Percentiles rank a stretch among this genome's conserved stretches.
Conservation (phyloP, 2,329 filamentous ascomycete genomes). For the Colletotrichum sp. region DNA sequence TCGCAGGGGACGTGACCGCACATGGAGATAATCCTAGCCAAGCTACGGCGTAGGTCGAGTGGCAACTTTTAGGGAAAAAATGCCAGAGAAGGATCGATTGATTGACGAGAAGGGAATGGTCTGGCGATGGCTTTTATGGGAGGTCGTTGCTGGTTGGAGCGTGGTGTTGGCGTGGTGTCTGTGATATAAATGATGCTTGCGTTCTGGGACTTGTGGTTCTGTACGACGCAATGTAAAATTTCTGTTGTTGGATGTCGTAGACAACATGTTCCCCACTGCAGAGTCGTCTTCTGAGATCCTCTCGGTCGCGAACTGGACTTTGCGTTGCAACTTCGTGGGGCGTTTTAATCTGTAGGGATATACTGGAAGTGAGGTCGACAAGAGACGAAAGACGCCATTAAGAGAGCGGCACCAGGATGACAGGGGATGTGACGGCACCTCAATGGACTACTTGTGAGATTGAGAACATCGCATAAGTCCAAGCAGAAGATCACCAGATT, state of each 20-base stretch:
- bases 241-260: too few species aligned
- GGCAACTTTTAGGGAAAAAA: too few species aligned
- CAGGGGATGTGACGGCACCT: rapidly evolving
- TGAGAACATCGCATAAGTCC: background rate
- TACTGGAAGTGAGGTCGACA: background rate
- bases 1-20: too few species aligned
- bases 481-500: background rate
- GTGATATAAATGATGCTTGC: background rate
- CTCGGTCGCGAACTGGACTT: background rate
- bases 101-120: too few species aligned
- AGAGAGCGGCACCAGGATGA: background rate
- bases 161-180: too few species aligned
- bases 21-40: too few species aligned
- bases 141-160: too few species aligned
- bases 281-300: rapidly evolving
- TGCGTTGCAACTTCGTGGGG: rapidly evolving
- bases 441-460: background rate
- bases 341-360: background rate
- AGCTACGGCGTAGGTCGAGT: too few species aligned
- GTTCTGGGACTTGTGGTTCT: background rate
- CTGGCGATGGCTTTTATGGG: too few species aligned
- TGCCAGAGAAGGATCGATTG: too few species aligned
- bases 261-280: rapidly evolving
- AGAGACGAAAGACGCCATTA: rapidly evolving
- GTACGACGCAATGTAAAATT: background rate